Percentiles rank a stretch among this genome's conserved stretches.
These are phyloP conservation scores for Plasmodium inui DNA, from an alignment of 169 alveolate species.

Conservation along the genomic window DNA sequence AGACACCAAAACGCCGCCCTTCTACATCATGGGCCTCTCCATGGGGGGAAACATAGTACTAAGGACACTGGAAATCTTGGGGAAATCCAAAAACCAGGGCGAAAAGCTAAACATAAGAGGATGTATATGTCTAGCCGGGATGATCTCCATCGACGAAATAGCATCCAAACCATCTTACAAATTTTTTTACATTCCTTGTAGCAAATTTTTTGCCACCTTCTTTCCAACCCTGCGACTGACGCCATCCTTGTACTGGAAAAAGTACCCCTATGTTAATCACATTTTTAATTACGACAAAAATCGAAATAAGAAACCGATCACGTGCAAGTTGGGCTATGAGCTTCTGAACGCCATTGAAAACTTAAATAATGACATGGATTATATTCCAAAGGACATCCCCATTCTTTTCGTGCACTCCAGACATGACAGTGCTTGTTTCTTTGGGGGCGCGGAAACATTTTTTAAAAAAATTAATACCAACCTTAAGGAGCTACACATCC, in stretches of 20 bases:
- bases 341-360: slow-evolving; percentile 77
- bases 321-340: slow-evolving; percentile 74
- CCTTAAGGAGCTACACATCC: slow-evolving; percentile 11
- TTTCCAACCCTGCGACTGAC: slow-evolving; percentile 63
- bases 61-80: slow-evolving; percentile 64
- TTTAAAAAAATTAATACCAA: slow-evolving; percentile 14
- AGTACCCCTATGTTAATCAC: background rate
- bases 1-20: slow-evolving; percentile 49
- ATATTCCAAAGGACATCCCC: slow-evolving; percentile 77
- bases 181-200: slow-evolving; percentile 46
- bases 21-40: slow-evolving; percentile 79
- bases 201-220: slow-evolving; percentile 26
- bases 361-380: slow-evolving; percentile 52
- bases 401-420: slow-evolving; percentile 77
- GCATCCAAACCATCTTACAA: slow-evolving; percentile 13
- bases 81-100: slow-evolving; percentile 48
- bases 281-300: slow-evolving; percentile 68
- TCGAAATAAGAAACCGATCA: slow-evolving; percentile 14
- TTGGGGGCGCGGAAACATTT: slow-evolving; percentile 17
- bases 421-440: slow-evolving; percentile 74
- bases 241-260: slow-evolving; percentile 25
- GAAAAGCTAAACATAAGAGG: slow-evolving; percentile 76
- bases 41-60: slow-evolving; percentile 85
- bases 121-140: slow-evolving; percentile 79
- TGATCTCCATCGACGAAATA: slow-evolving; percentile 77